These are phyloP conservation scores for Kandelia obovata DNA, from an alignment of 345 rosid species.

Conservation along the genomic window DNA sequence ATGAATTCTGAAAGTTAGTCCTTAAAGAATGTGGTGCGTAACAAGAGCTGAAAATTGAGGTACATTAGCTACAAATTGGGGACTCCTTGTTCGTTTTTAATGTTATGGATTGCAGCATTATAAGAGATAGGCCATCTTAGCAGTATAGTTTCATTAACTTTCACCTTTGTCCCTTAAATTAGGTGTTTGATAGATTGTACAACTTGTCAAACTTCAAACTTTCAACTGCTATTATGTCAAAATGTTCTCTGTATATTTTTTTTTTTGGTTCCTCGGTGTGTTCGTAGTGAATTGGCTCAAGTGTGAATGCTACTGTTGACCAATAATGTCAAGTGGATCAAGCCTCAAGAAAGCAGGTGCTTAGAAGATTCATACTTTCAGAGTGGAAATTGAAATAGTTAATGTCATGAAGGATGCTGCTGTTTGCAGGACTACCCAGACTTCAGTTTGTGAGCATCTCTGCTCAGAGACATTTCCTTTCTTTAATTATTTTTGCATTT, in stretches of 20 bases:
- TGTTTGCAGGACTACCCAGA: too few relatives aligned
- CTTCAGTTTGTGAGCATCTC: too few relatives aligned
- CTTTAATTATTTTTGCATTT: too few relatives aligned
- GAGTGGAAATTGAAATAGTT: too few relatives aligned
- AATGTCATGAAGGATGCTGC: too few relatives aligned
- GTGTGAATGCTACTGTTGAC: too few relatives aligned
- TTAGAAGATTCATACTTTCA: too few relatives aligned
- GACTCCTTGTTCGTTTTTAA: neutral
- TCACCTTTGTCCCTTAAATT: conserved; percentile 19
- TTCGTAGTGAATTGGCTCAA: neutral
- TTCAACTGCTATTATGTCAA: conserved; percentile 9
- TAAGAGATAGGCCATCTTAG: conserved; percentile 4
- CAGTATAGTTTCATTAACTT: conserved; percentile 18
- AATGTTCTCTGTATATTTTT: conserved; percentile 2
- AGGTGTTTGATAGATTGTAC: conserved; percentile 25
- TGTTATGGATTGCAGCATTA: neutral
- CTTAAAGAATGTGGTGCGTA: conserved; percentile 13
- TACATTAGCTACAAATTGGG: conserved; percentile 20
- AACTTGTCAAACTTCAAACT: conserved; percentile 24
- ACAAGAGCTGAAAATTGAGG: conserved; percentile 16
- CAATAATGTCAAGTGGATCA: too few relatives aligned
- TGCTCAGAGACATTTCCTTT: too few relatives aligned
- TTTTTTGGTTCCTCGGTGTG: neutral
- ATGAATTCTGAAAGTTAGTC: conserved; percentile 29
- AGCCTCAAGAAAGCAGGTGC: too few relatives aligned